These are phyloP conservation scores for Pythium dissimile DNA, from an alignment of 352 stramenopile species.

Conservation along the genomic window DNA sequence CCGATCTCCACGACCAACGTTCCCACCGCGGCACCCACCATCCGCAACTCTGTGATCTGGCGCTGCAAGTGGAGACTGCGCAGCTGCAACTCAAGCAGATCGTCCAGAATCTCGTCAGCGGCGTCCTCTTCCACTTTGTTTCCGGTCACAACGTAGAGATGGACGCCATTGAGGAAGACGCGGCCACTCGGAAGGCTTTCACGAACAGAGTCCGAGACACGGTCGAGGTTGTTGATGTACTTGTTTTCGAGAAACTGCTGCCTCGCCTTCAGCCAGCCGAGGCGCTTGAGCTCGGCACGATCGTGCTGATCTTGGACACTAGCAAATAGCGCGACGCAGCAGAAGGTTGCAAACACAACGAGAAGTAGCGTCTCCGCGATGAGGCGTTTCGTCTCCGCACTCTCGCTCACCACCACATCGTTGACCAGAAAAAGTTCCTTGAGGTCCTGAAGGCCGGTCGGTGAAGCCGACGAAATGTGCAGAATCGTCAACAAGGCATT, in stretches of 20 bases:
- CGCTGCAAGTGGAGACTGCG: conserved; percentile 36
- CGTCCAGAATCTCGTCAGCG: conserved; percentile 67
- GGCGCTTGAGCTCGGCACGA: conserved; percentile 22
- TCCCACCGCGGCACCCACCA: conserved; percentile 26
- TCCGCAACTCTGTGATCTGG: conserved; percentile 33
- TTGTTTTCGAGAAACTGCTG: conserved; percentile 53
- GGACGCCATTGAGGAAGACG: conserved; percentile 74
- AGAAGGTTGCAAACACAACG: conserved; percentile 38
- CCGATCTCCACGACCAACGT: conserved; percentile 50
- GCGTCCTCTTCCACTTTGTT: conserved; percentile 65
- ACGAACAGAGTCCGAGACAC: conserved; percentile 23
- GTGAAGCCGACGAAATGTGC: conserved; percentile 10
- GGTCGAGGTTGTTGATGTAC: conserved; percentile 54
- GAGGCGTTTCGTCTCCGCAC: conserved; percentile 8
- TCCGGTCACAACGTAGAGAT: conserved; percentile 62
- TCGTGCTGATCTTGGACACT: conserved; percentile 39
- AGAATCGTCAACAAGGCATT: conserved; percentile 41
- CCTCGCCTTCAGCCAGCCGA: conserved; percentile 18
- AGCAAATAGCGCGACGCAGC: conserved; percentile 24
- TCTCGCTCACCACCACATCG: not conserved
- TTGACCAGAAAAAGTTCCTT: conserved; percentile 23
- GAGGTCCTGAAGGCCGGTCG: conserved; percentile 9
- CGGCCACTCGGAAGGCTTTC: conserved; percentile 35
- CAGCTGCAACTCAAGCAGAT: conserved; percentile 41
- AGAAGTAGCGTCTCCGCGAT: conserved; percentile 30